Percentiles rank a stretch among this genome's conserved stretches.
Evolutionary conservation across 345 rosid genomes (phyloP).

Genomic region (Brassica incana): DNA sequence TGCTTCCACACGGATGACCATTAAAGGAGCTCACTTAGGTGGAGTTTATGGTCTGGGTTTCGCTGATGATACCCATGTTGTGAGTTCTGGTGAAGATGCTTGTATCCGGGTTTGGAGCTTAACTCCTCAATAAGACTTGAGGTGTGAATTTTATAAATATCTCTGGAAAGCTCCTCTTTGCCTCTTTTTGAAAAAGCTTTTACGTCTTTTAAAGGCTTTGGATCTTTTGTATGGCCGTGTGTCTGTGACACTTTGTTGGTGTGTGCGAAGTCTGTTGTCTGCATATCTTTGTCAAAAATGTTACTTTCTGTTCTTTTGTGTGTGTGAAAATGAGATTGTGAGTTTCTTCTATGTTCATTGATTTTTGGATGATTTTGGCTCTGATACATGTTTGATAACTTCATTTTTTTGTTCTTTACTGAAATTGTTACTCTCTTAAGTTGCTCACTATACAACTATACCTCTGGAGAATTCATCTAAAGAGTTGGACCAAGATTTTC

Average conservation of each 20-base stretch:
- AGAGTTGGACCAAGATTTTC: not conserved
- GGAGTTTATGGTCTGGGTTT: slow-evolving; percentile 88
- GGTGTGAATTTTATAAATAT: slow-evolving; percentile 9
- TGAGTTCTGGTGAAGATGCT: slow-evolving; percentile 96
- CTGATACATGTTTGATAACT: not conserved
- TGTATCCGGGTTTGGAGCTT: slow-evolving; percentile 76
- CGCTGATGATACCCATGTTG: slow-evolving; percentile 55
- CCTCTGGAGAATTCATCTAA: not conserved
- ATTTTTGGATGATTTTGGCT: not conserved
- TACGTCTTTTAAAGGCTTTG: not conserved
- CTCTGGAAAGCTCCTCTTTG: not conserved
- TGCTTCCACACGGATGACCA: slow-evolving; percentile 63
- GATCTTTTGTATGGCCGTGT: slow-evolving; percentile 22
- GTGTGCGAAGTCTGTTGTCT: slow-evolving; percentile 15
- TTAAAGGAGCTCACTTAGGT: slow-evolving; percentile 87
- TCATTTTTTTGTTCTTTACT: not conserved
- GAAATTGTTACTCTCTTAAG: no score
- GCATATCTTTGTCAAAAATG: slow-evolving; percentile 2
- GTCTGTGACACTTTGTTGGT: not conserved
- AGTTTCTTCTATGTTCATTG: not conserved
- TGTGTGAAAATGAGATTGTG: slow-evolving; percentile 17
- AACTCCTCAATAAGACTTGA: slow-evolving; percentile 17
- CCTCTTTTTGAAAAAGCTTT: not conserved
- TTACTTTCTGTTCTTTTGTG: not conserved
- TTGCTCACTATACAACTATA: no score